Evolutionary conservation across 1,284 basidiomycete genomes (phyloP).

Genomic region (Golubevia pallescens): DNA sequence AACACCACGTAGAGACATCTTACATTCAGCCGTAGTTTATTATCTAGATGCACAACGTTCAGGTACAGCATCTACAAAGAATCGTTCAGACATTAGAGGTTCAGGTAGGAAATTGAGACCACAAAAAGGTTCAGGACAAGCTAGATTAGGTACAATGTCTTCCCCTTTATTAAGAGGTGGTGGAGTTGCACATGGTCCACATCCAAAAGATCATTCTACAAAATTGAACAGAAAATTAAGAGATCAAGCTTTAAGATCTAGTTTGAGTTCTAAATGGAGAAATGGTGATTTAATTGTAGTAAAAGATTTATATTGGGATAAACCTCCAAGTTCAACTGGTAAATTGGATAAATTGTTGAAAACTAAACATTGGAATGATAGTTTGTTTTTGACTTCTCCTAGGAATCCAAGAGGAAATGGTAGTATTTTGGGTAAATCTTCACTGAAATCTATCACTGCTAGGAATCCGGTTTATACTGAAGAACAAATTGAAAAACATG

Average conservation of each 20-base stretch:
- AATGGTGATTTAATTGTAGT: constrained; percentile 80
- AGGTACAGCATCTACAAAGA: constrained; percentile 90
- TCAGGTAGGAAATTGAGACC: constrained; percentile 85
- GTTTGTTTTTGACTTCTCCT: constrained; percentile 58
- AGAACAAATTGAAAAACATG: constrained; percentile 39
- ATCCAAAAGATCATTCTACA: constrained; percentile 87
- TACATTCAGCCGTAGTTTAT: constrained; percentile 90
- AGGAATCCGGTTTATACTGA: constrained; percentile 44
- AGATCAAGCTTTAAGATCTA: constrained; percentile 88
- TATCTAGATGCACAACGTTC: constrained; percentile 85
- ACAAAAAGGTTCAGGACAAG: constrained; percentile 89
- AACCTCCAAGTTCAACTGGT: constrained; percentile 46
- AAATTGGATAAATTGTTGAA: constrained; percentile 37
- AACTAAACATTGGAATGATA: constrained; percentile 45
- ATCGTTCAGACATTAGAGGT: constrained; percentile 83
- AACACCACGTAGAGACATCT: constrained; percentile 85
- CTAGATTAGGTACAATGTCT: constrained; percentile 85
- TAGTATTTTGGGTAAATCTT: constrained; percentile 24
- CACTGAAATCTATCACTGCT: too few species aligned
- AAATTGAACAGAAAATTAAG: constrained; percentile 87
- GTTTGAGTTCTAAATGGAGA: constrained; percentile 79
- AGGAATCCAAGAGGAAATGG: constrained; percentile 20
- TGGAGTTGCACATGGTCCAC: constrained; percentile 87
- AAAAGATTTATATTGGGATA: constrained; percentile 36
- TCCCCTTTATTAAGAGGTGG: constrained; percentile 90